Conservation (phyloP, 257 asterid species). For the Nicotiana tomentosiformis region DNA sequence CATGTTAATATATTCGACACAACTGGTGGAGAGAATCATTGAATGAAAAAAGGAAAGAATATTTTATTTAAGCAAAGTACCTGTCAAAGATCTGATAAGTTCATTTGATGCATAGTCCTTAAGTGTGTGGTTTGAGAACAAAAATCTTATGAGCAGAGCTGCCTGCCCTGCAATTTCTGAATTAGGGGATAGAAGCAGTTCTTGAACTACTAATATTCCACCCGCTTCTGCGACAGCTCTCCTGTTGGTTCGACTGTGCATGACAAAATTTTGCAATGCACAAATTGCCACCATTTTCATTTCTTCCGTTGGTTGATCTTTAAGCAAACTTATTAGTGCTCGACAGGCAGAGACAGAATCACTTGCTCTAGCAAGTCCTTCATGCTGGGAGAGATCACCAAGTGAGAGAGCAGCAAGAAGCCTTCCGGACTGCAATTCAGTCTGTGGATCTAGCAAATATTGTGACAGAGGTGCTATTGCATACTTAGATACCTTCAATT, state of each 20-base stretch:
- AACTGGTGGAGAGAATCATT: not conserved
- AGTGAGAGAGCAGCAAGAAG: conserved; percentile 84
- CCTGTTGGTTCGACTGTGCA: conserved; percentile 81
- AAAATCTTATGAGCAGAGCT: conserved; percentile 54
- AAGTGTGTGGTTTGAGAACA: conserved; percentile 84
- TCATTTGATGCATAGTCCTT: conserved; percentile 79
- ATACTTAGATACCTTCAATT: conserved; percentile 65
- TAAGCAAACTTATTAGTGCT: conserved; percentile 56
- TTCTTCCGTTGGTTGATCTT: conserved; percentile 72
- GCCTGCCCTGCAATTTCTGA: conserved; percentile 66
- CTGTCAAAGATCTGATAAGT: conserved; percentile 68
- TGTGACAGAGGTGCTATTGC: conserved; percentile 88
- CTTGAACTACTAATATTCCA: conserved; percentile 71
- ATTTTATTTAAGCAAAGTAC: conserved; percentile 23
- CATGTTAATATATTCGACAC: not conserved
- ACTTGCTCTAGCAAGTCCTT: conserved; percentile 76
- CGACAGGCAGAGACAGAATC: conserved; percentile 73
- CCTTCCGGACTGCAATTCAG: conserved; percentile 51
- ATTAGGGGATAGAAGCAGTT: conserved; percentile 51
- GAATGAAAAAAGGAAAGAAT: not conserved
- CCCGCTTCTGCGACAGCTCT: conserved; percentile 83
- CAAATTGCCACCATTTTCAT: conserved; percentile 74
- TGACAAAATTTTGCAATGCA: conserved; percentile 77
- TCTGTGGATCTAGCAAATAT: conserved; percentile 79
- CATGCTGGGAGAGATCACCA: conserved; percentile 87